These are phyloP conservation scores for Flaveria linearis DNA, from an alignment of 129 eudicot genomes.

Conservation along the genomic window DNA sequence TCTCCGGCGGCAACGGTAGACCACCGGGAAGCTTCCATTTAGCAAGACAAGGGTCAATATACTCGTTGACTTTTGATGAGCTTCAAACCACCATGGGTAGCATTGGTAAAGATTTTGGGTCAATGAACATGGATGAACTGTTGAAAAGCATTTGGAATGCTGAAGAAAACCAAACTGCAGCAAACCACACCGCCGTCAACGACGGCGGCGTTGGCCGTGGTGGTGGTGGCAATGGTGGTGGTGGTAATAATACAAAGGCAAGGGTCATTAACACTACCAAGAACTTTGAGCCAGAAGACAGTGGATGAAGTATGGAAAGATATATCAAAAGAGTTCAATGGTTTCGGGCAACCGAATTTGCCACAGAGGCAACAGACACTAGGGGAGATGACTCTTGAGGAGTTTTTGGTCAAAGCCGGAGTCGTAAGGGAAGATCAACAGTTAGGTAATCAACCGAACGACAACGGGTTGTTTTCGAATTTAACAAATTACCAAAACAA, in stretches of 20 bases:
- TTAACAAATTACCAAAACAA: slow-evolving; percentile 43
- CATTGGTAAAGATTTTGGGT: slow-evolving; percentile 87
- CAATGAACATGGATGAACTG: slow-evolving; percentile 98
- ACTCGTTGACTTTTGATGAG: slow-evolving; percentile 90
- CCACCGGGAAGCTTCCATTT: slow-evolving; percentile 53
- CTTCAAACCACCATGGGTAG: slow-evolving; percentile 72
- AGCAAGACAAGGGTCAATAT: slow-evolving; percentile 73
- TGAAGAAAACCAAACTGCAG: slow-evolving; percentile 68
- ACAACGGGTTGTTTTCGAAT: slow-evolving; percentile 51
- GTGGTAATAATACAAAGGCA: slow-evolving; percentile 73
- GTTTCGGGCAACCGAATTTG: slow-evolving; percentile 40
- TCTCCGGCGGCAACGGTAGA: slow-evolving; percentile 46
- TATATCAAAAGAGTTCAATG: slow-evolving; percentile 56
- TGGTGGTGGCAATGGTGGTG: neutral
- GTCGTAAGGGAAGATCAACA: slow-evolving; percentile 81
- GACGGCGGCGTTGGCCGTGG: neutral
- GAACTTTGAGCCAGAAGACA: slow-evolving; percentile 79
- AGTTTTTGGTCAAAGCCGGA: slow-evolving; percentile 88
- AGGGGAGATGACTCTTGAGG: slow-evolving; percentile 94
- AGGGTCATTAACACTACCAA: slow-evolving; percentile 84
- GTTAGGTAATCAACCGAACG: slow-evolving; percentile 37
- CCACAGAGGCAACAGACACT: slow-evolving; percentile 74
- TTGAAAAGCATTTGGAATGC: slow-evolving; percentile 95
- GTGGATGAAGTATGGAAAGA: slow-evolving; percentile 94
- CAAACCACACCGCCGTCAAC: slow-evolving; percentile 14